Evolutionary conservation across 495 filamentous ascomycete genomes (phyloP).

Genomic region (Neurospora terricola): DNA sequence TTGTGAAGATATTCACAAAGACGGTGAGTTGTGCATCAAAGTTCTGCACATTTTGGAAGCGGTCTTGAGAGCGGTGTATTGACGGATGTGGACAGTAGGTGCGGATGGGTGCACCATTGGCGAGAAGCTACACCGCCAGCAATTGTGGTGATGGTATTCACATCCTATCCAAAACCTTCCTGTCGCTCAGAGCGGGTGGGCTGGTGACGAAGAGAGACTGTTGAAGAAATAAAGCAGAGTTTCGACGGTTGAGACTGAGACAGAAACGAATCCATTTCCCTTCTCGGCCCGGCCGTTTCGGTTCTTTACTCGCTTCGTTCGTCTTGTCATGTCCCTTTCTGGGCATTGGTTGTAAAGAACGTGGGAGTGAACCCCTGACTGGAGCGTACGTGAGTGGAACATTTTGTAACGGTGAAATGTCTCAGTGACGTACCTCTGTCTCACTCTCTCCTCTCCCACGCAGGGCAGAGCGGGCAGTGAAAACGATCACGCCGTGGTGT

Average conservation of each 20-base stretch:
- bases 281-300: neutral
- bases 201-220: neutral
- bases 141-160: neutral
- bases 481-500: neutral
- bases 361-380: neutral
- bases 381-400: neutral
- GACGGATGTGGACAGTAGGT: neutral
- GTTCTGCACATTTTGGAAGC: neutral
- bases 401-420: neutral
- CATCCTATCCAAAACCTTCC: neutral
- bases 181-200: neutral
- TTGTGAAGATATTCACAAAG: neutral
- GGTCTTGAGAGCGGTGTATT: neutral
- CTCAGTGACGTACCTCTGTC: neutral
- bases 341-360: neutral
- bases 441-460: neutral
- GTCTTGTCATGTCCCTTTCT: neutral
- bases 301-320: neutral
- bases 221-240: neutral
- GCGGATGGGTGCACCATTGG: neutral
- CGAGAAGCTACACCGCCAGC: neutral
- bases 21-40: neutral
- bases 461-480: neutral
- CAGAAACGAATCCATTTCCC: neutral
- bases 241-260: neutral